A percentile compares a stretch with the other conserved stretches of the same genome.
Conservation (phyloP, 1,284 basidiomycete genomes). For the Pascua guehoae region DNA sequence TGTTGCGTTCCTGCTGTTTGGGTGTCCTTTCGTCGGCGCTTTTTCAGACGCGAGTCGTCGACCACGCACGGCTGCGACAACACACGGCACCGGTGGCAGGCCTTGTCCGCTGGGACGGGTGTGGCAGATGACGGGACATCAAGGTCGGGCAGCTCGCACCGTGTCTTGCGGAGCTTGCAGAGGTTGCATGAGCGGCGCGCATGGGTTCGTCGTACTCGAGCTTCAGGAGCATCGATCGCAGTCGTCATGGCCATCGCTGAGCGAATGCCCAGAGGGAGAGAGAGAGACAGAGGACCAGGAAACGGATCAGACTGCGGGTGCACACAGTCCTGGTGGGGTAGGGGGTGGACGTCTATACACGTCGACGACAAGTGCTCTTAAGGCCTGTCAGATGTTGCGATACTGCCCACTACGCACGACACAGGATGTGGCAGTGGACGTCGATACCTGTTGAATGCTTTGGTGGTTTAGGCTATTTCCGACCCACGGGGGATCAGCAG, state of each 20-base stretch:
- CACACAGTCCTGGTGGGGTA: too few relatives aligned
- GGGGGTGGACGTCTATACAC: too few relatives aligned
- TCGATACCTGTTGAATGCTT: too few relatives aligned
- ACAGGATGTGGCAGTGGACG: too few relatives aligned
- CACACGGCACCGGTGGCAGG: constrained; percentile 44
- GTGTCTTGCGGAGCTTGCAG: constrained; percentile 45
- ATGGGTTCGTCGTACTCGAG: constrained; percentile 37
- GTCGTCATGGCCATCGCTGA: too few relatives aligned
- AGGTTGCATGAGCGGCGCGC: constrained; percentile 43
- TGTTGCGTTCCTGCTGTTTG: not conserved
- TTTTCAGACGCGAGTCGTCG: constrained; percentile 35
- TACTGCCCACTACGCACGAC: too few relatives aligned
- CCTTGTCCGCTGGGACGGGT: constrained; percentile 34
- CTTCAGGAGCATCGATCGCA: too few relatives aligned
- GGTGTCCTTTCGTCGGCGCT: constrained; percentile 3
- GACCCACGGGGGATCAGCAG: too few relatives aligned
- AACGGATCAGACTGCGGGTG: too few relatives aligned
- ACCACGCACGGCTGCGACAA: constrained; percentile 42
- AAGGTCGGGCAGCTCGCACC: constrained; percentile 46
- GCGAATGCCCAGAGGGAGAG: not conserved
- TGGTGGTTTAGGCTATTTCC: too few relatives aligned
- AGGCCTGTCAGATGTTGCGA: too few relatives aligned
- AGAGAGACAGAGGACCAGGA: not conserved
- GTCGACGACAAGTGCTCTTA: too few relatives aligned
- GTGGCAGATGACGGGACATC: constrained; percentile 33